A percentile compares a stretch with the other conserved stretches of the same genome.
Evolutionary conservation across 176 grass and related monocot genomes (phyloP).

Genomic region (Musa troglodytarum): DNA sequence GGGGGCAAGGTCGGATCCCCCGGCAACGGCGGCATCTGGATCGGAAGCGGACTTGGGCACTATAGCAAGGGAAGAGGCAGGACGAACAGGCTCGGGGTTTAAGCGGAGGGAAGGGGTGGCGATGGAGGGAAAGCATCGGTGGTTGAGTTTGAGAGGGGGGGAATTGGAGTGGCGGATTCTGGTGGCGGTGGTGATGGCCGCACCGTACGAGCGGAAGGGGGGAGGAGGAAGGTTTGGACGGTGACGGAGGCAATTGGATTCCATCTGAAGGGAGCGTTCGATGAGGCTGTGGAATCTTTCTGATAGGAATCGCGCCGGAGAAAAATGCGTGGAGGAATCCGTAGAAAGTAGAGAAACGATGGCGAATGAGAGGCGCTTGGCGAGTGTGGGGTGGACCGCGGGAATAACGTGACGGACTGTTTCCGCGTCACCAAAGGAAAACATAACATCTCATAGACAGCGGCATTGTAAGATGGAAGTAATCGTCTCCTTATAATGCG

Average conservation of each 20-base stretch:
- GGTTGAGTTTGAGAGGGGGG: neutral
- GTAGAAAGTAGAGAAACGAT: neutral
- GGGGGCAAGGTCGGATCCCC: conserved; percentile 43
- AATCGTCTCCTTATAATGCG: too few relatives aligned
- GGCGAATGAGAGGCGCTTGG: neutral
- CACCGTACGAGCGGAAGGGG: too few relatives aligned
- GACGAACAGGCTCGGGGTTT: neutral
- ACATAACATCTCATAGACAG: neutral
- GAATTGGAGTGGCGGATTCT: neutral
- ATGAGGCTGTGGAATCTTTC: neutral
- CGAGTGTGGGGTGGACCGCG: too few relatives aligned
- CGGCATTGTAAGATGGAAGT: too few relatives aligned
- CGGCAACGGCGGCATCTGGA: conserved; percentile 15
- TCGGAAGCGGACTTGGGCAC: neutral
- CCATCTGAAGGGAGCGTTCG: neutral
- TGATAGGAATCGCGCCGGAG: neutral
- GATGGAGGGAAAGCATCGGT: neutral
- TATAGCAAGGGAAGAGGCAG: neutral
- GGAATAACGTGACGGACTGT: neutral
- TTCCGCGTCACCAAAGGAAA: neutral
- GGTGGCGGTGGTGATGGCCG: neutral
- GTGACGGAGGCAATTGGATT: neutral
- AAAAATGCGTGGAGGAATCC: neutral
- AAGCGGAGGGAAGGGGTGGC: neutral
- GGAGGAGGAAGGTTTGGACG: neutral